A percentile compares a stretch with the other conserved stretches of the same genome.
phyloP scores from a whole-genome alignment of 495 filamentous ascomycete species.

The Penicillium daleae region DNA sequence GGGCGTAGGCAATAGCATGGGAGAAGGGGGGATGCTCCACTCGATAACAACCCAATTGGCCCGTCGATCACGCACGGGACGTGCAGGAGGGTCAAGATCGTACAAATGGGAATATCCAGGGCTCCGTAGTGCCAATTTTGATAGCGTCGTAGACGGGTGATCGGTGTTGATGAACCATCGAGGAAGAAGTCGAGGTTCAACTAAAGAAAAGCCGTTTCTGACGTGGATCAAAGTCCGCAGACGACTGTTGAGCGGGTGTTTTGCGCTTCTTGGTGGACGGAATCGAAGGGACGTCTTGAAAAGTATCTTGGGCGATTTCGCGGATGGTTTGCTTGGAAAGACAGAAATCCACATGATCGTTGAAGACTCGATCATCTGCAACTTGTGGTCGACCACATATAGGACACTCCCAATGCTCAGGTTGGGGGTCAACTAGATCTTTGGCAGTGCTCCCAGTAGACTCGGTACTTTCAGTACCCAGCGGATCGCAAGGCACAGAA shows the following conservation, averaged over 20 bases:
- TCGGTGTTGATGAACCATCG: neutral
- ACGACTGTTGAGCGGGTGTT: constrained; percentile 17
- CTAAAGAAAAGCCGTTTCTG: constrained; percentile 48
- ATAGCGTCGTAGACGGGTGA: neutral
- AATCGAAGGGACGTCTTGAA: constrained; percentile 16
- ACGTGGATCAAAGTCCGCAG: constrained; percentile 30
- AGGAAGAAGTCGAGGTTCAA: constrained; percentile 16
- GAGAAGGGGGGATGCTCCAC: constrained; percentile 13
- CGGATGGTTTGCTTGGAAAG: constrained; percentile 84
- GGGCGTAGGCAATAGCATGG: neutral
- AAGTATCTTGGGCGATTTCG: constrained; percentile 66
- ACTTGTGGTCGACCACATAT: constrained; percentile 76
- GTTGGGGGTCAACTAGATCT: constrained; percentile 15
- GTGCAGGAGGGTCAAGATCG: neutral
- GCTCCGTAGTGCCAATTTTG: neutral
- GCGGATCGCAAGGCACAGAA: neutral
- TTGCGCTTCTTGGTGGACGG: constrained; percentile 37
- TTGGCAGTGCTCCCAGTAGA: neutral
- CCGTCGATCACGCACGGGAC: neutral
- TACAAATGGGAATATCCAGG: no score
- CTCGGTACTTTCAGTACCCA: neutral
- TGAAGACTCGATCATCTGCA: constrained; percentile 79
- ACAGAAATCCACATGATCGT: constrained; percentile 93
- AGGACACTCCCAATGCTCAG: constrained; percentile 80
- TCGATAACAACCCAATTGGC: constrained; percentile 4